phyloP scores from a whole-genome alignment of 1,284 basidiomycete species.

The Acaromyces ingoldii region DNA sequence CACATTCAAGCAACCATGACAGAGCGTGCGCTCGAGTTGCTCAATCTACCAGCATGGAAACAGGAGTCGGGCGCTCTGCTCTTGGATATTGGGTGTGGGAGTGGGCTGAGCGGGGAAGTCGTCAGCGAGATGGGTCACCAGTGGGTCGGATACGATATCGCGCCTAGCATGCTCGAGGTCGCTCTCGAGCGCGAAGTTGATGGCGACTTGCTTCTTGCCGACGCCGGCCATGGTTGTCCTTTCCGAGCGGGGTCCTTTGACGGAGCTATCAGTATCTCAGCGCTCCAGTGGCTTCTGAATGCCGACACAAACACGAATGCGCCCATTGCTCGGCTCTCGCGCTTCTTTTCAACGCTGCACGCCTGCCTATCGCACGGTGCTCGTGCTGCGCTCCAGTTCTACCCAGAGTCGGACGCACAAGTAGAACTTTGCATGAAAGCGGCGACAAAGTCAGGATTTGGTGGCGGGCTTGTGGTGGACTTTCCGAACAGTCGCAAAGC shows the following conservation, averaged over 20 bases:
- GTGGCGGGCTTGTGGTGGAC: constrained; percentile 93
- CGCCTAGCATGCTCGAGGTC: constrained; percentile 74
- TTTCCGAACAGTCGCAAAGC: constrained; percentile 51
- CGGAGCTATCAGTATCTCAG: constrained; percentile 96
- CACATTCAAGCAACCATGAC: constrained; percentile 98
- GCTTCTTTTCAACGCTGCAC: constrained; percentile 96
- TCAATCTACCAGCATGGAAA: constrained; percentile 65
- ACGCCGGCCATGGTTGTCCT: constrained; percentile 57
- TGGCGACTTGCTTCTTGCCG: constrained; percentile 51
- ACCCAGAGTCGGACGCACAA: constrained; percentile 49
- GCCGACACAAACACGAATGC: constrained; percentile 90
- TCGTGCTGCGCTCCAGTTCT: constrained; percentile 69
- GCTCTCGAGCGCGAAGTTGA: constrained; percentile 47
- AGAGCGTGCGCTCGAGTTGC: constrained; percentile 83
- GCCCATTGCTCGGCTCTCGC: constrained; percentile 80
- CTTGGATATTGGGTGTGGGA: constrained; percentile 95
- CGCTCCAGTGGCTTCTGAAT: constrained; percentile 96
- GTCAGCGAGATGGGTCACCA: constrained; percentile 87
- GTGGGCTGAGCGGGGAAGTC: constrained; percentile 96
- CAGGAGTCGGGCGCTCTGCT: constrained; percentile 56
- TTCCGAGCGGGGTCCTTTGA: constrained; percentile 96
- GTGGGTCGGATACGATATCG: constrained; percentile 93
- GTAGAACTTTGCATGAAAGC: constrained; percentile 75
- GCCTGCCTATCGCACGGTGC: constrained; percentile 85
- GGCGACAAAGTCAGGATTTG: constrained; percentile 91